Evolutionary conservation across 371 early-diverging fungal genomes (phyloP).

Genomic region (Globomyces sp.): DNA sequence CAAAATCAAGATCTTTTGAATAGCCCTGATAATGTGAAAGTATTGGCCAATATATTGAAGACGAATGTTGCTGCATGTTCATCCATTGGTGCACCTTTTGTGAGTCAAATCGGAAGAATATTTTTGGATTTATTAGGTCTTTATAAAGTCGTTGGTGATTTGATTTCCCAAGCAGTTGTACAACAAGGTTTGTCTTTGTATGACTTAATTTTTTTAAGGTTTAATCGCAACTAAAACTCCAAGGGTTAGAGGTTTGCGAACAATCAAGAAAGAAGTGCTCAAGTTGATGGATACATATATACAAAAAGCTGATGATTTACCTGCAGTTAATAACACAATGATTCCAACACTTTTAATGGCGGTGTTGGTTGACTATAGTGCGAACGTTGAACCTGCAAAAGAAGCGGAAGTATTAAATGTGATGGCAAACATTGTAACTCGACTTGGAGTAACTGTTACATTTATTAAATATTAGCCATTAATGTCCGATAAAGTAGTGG

Average conservation of each 20-base stretch:
- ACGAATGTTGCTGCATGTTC: slow-evolving; percentile 90
- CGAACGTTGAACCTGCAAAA: slow-evolving; percentile 80
- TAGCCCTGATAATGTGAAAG: slow-evolving; percentile 77
- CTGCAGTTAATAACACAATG: slow-evolving; percentile 72
- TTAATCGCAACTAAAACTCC: slow-evolving; percentile 88
- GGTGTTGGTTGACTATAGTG: slow-evolving; percentile 82
- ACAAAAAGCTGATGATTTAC: slow-evolving; percentile 74
- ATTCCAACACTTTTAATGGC: slow-evolving; percentile 90
- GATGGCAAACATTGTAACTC: slow-evolving; percentile 79
- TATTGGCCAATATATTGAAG: slow-evolving; percentile 88
- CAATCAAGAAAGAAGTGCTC: slow-evolving; percentile 93
- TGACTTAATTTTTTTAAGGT: slow-evolving; percentile 16
- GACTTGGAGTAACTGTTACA: slow-evolving; percentile 65
- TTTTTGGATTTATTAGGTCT: slow-evolving; percentile 87
- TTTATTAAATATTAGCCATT: slow-evolving; percentile 24
- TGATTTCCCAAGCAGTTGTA: slow-evolving; percentile 78
- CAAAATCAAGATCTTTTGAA: slow-evolving; percentile 71
- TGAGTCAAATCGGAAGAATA: slow-evolving; percentile 80
- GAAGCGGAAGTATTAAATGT: slow-evolving; percentile 94
- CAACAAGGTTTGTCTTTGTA: slow-evolving; percentile 54
- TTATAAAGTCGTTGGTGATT: slow-evolving; percentile 80
- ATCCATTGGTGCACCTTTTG: slow-evolving; percentile 84
- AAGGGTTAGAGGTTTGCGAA: slow-evolving; percentile 83
- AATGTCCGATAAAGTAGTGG: slow-evolving; percentile 76
- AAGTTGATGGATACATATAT: slow-evolving; percentile 86